Conservation (phyloP, 2,329 filamentous ascomycete species). For the Pestalotiopsis sp. region DNA sequence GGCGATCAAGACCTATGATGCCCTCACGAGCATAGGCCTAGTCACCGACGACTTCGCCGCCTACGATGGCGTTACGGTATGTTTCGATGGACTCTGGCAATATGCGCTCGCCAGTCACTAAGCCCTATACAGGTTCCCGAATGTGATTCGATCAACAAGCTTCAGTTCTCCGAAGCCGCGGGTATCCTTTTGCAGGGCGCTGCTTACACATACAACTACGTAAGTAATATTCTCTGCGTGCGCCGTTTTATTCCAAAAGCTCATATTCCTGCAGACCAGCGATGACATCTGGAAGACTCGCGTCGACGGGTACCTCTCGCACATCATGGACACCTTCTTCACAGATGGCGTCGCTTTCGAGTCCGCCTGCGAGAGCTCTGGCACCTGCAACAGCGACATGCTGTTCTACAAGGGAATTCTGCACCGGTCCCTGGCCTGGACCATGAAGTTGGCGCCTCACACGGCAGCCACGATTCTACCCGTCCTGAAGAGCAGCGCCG, state of each 20-base stretch:
- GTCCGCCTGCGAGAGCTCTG: slow-evolving; percentile 49
- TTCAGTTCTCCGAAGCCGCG: slow-evolving; percentile 55
- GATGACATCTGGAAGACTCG: slow-evolving; percentile 46
- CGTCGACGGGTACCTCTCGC: slow-evolving; percentile 47
- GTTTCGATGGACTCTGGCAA: background rate
- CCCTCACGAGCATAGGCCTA: slow-evolving; percentile 46
- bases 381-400: slow-evolving; percentile 56
- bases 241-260: background rate
- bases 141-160: slow-evolving; percentile 34
- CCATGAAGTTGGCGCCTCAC: slow-evolving; percentile 38
- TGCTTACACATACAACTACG: slow-evolving; percentile 45
- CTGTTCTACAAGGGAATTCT: slow-evolving; percentile 55
- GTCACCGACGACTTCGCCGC: slow-evolving; percentile 45
- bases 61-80: slow-evolving; percentile 42
- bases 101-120: background rate
- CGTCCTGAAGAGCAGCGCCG: slow-evolving; percentile 37
- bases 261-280: slow-evolving; percentile 18
- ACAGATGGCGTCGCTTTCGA: slow-evolving; percentile 52
- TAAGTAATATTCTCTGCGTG: slow-evolving; percentile 17
- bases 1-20: slow-evolving; percentile 59
- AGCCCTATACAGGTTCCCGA: slow-evolving; percentile 10
- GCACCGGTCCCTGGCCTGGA: slow-evolving; percentile 48
- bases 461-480: slow-evolving; percentile 35
- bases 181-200: slow-evolving; percentile 47
- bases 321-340: slow-evolving; percentile 45